Conservation (phyloP, 352 stramenopile species). For the Globisporangium middletonii region DNA sequence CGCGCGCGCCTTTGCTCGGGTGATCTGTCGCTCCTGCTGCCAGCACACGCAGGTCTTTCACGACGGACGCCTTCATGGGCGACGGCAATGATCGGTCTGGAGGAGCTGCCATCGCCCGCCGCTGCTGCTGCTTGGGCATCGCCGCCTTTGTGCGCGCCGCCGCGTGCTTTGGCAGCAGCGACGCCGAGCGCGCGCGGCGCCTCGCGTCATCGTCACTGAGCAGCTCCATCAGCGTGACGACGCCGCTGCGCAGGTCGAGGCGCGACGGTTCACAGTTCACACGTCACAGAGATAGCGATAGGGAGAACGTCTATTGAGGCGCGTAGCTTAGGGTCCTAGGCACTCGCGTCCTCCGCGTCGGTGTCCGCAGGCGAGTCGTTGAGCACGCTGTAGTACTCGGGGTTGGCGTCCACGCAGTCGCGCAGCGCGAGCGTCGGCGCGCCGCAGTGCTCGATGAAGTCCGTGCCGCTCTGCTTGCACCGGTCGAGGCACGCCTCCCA, state of each 20-base stretch:
- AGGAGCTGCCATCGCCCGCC: background rate
- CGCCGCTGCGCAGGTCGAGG: background rate
- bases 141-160: conserved; percentile 6
- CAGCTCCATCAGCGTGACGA: conserved; percentile 1
- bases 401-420: conserved; percentile 84
- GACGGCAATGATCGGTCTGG: background rate
- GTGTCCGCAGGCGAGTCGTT: conserved; percentile 48
- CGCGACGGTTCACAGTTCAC: too few species aligned
- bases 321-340: background rate
- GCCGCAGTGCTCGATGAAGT: conserved; percentile 82
- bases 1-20: conserved; percentile 4
- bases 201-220: conserved; percentile 6
- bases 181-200: background rate
- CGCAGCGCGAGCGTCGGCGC: conserved; percentile 67
- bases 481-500: conserved; percentile 81
- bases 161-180: conserved; percentile 2
- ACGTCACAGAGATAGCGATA: background rate
- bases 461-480: conserved; percentile 60
- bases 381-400: conserved; percentile 85
- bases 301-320: too few species aligned
- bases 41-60: conserved; percentile 1
- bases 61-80: conserved; percentile 9
- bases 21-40: background rate
- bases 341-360: conserved; percentile 13
- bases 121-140: background rate